Evolutionary conservation across 1,284 basidiomycete genomes (phyloP).

Genomic region (Anthracocystis panici-leucophaei): DNA sequence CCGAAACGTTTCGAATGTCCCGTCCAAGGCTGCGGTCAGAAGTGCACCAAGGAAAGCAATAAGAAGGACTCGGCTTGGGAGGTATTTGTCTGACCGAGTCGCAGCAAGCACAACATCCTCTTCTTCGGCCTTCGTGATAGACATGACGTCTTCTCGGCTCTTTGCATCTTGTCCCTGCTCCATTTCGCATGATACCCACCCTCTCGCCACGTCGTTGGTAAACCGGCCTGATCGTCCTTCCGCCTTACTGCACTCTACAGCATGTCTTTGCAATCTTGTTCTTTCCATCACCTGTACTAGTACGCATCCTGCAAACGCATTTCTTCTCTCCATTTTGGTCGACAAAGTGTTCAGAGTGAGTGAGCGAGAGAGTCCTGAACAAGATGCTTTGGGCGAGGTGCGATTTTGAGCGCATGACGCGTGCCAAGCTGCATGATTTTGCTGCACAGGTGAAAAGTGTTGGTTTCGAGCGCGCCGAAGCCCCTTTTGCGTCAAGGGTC

Average conservation of each 20-base stretch:
- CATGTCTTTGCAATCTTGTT: constrained; percentile 5
- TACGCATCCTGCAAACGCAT: constrained; percentile 15
- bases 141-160: neutral
- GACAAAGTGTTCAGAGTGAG: neutral
- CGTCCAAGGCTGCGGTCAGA: constrained; percentile 59
- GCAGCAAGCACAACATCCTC: neutral
- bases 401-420: neutral
- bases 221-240: neutral
- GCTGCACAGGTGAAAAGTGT: neutral
- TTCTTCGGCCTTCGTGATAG: no score
- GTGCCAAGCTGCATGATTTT: constrained; percentile 6
- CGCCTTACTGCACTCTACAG: neutral
- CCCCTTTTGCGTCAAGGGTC: neutral
- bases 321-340: neutral
- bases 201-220: neutral
- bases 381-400: no score
- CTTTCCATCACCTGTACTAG: constrained; percentile 29
- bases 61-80: constrained; percentile 48
- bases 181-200: constrained; percentile 11
- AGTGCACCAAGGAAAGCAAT: constrained; percentile 51
- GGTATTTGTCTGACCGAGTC: constrained; percentile 19
- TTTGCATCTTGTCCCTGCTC: neutral
- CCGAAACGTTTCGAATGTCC: constrained; percentile 57
- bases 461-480: constrained; percentile 1
- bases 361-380: neutral